A percentile compares a stretch with the other conserved stretches of the same genome.
These are phyloP conservation scores for Hyaloscypha finlandica DNA, from an alignment of 495 filamentous ascomycete species.

Conservation along the genomic window DNA sequence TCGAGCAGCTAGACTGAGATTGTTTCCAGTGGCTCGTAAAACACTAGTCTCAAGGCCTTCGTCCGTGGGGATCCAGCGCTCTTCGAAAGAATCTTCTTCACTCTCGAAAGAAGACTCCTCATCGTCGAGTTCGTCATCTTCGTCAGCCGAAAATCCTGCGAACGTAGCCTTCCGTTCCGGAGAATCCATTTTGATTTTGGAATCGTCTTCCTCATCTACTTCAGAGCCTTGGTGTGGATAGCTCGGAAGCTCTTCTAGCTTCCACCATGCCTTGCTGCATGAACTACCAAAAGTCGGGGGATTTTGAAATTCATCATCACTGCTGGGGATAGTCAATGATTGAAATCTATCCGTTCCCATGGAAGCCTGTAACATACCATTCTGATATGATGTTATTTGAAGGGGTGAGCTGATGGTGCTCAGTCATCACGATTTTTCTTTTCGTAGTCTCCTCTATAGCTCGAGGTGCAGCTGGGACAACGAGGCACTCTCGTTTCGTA, in stretches of 20 bases:
- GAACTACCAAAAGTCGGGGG: no score
- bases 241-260: no score
- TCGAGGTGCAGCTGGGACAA: no score
- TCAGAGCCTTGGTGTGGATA: no score
- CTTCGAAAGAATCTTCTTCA: constrained; percentile 7
- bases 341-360: neutral
- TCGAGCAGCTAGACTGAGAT: neutral
- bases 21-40: constrained; percentile 1
- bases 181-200: neutral
- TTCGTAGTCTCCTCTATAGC: no score
- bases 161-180: neutral
- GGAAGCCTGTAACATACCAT: neutral
- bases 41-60: neutral
- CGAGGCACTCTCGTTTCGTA: no score
- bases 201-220: no score
- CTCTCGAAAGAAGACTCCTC: neutral
- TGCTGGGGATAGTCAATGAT: no score
- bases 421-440: no score
- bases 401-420: neutral
- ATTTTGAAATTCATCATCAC: no score
- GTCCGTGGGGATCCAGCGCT: neutral
- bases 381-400: neutral
- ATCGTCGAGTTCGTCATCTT: neutral
- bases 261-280: no score
- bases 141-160: neutral